Base-by-base conservation (phyloP, 2,329 filamentous ascomycete genomes). In the Reticulascus tulasneorum region DNA sequence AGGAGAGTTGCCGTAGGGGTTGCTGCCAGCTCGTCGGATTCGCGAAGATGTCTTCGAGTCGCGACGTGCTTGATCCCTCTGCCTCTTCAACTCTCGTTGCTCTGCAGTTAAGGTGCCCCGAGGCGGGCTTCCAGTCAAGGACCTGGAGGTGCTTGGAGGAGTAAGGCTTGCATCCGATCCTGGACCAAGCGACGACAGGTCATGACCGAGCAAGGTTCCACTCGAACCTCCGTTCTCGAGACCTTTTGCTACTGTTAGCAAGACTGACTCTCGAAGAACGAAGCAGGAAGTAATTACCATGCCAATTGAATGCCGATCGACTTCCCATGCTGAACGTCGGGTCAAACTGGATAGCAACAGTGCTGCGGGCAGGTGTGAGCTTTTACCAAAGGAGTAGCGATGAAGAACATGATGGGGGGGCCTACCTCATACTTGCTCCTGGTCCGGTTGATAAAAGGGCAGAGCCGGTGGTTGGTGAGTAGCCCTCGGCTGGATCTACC, bases 41-140 rank as follows among this genome's bases (percentile, higher is more conserved):
- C 76, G 69, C 8, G 60, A 55, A 4, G 67, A 63, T 12, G 73
- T 55, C 52, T 81, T 82, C 7, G 72, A 71, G 46, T 77, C 74
- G 47, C 77, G 66, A 38, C 79, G 71, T 28, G 66, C 72, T 47
- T 73, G 73, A 46, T 81, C 77, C 42, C 71, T 67, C 49, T 82
- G 77, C 40, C 76, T 68, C 60, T 77, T 81, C 26, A 81, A 54
- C 50, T 79, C 77, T 44, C 77, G 71, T 54, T 81, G 76, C 52
- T 81, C 76, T 7, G 74, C 62, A 6, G 75, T 77, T 51, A 80
- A 64, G 23, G 61, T 63, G 29, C 60, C 59, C 44, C 71, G 67
- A 6, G 76, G 74, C 18, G 77, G 77, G 57, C 77, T 82, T 16
- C 70, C 71, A 24, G 76, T 77, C 30, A 71, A 58, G 16, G 75